phyloP scores from a whole-genome alignment of 2,329 filamentous ascomycete species.

The Aspergillus sp. region DNA sequence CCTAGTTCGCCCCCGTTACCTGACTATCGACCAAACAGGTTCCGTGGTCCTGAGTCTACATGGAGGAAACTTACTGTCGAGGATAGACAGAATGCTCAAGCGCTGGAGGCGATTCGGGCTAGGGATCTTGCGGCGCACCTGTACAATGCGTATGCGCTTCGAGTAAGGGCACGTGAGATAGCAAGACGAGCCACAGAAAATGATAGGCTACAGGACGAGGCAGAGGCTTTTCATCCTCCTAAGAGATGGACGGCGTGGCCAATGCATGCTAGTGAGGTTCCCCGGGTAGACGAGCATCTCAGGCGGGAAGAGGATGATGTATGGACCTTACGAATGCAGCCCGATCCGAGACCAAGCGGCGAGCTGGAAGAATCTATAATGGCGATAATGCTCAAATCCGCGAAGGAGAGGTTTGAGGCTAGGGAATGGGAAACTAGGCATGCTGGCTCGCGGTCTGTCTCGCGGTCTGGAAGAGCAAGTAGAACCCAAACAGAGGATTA shows the following conservation, averaged over 20 bases:
- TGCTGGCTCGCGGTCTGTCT: neutral
- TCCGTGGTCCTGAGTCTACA: conserved; percentile 60
- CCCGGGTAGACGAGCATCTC: conserved; percentile 50
- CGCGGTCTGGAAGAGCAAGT: conserved; percentile 8
- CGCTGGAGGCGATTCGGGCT: conserved; percentile 59
- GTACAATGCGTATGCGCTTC: conserved; percentile 71
- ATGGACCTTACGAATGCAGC: conserved; percentile 47
- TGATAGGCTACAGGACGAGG: conserved; percentile 4
- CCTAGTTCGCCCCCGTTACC: conserved; percentile 8
- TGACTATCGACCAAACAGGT: conserved; percentile 61
- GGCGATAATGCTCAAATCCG: conserved; percentile 60
- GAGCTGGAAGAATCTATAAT: conserved; percentile 67
- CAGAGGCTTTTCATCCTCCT: conserved; percentile 38
- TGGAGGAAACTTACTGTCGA: conserved; percentile 88
- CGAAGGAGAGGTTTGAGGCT: conserved; percentile 59
- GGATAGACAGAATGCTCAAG: conserved; percentile 64
- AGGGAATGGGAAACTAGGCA: conserved; percentile 30
- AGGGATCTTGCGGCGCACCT: conserved; percentile 70
- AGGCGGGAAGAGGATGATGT: conserved; percentile 45
- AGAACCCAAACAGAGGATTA: conserved; percentile 6
- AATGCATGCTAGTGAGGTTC: conserved; percentile 58
- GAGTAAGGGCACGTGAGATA: conserved; percentile 37
- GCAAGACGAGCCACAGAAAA: conserved; percentile 5
- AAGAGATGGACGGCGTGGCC: conserved; percentile 84
- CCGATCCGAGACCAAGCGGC: conserved; percentile 49